Conservation (phyloP, 164 flowering plant genomes). For the Magnolia sinica region DNA sequence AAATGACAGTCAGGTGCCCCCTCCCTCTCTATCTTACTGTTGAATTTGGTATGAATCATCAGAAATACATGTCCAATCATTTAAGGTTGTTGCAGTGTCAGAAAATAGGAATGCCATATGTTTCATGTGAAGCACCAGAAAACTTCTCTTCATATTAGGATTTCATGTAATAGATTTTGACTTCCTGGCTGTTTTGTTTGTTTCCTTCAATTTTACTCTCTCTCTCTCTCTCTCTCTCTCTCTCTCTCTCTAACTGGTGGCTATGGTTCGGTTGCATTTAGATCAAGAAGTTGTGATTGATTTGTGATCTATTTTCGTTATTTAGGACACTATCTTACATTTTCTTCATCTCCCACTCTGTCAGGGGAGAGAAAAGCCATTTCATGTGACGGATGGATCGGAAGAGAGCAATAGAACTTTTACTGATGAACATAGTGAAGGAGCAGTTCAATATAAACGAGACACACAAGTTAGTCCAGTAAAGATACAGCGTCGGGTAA, state of each 20-base stretch:
- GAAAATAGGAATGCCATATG: not conserved
- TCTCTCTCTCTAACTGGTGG: too few species aligned
- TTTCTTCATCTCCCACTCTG: not conserved
- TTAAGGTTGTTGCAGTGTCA: not conserved
- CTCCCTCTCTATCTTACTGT: not conserved
- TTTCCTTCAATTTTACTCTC: too few species aligned
- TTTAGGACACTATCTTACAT: not conserved
- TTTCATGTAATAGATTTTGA: not conserved
- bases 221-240: too few species aligned
- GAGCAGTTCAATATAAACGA: conserved; percentile 15
- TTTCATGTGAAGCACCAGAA: not conserved
- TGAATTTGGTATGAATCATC: not conserved
- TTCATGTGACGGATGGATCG: conserved; percentile 16
- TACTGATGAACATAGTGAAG: conserved; percentile 29
- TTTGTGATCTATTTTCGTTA: not conserved
- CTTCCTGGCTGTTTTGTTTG: too few species aligned
- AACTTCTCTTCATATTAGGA: not conserved
- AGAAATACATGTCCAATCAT: not conserved
- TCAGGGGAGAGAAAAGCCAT: conserved; percentile 28
- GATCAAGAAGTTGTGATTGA: not conserved
- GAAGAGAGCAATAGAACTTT: conserved; percentile 22
- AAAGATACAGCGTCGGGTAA: conserved; percentile 70
- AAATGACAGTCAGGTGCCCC: conserved; percentile 41
- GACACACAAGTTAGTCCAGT: conserved; percentile 43
- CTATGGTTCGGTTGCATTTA: not conserved